These are phyloP conservation scores for Echinochloa phyllopogon DNA, from an alignment of 176 grass and related monocot species.

Conservation along the genomic window DNA sequence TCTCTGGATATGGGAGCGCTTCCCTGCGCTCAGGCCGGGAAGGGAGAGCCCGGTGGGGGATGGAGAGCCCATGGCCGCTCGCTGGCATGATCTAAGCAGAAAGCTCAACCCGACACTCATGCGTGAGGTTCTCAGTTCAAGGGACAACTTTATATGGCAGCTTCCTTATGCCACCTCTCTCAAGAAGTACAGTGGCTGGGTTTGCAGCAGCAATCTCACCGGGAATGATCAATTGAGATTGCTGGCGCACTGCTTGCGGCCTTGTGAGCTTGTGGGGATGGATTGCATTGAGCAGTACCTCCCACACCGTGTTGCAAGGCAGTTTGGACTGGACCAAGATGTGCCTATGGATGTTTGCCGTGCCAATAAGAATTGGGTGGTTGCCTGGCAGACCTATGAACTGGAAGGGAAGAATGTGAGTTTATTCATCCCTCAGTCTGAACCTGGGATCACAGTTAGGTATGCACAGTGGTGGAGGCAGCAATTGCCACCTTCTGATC, in stretches of 20 bases:
- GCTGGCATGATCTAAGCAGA: constrained; percentile 81
- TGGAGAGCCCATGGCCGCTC: constrained; percentile 60
- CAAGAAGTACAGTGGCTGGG: constrained; percentile 46
- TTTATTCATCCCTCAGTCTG: constrained; percentile 66
- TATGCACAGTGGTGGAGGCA: constrained; percentile 81
- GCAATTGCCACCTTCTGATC: constrained; percentile 47
- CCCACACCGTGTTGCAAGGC: constrained; percentile 86
- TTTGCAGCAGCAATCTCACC: constrained; percentile 50
- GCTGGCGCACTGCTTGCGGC: constrained; percentile 66
- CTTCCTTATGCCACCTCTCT: constrained; percentile 52
- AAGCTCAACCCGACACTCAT: constrained; percentile 53
- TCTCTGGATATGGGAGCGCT: constrained; percentile 90
- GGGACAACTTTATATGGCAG: constrained; percentile 59
- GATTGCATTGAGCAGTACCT: constrained; percentile 91
- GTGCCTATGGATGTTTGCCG: constrained; percentile 62
- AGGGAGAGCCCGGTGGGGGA: constrained; percentile 44
- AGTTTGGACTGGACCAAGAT: constrained; percentile 97
- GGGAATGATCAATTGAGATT: constrained; percentile 56
- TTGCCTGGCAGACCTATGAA: constrained; percentile 76
- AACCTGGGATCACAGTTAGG: constrained; percentile 59
- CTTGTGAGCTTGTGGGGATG: constrained; percentile 75
- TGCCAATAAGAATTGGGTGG: constrained; percentile 60
- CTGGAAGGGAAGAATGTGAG: constrained; percentile 66
- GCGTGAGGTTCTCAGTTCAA: constrained; percentile 38
- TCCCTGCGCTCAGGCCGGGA: constrained; percentile 58